Conservation (phyloP, 441 rosid genomes). For the Pelargonium australe region DNA sequence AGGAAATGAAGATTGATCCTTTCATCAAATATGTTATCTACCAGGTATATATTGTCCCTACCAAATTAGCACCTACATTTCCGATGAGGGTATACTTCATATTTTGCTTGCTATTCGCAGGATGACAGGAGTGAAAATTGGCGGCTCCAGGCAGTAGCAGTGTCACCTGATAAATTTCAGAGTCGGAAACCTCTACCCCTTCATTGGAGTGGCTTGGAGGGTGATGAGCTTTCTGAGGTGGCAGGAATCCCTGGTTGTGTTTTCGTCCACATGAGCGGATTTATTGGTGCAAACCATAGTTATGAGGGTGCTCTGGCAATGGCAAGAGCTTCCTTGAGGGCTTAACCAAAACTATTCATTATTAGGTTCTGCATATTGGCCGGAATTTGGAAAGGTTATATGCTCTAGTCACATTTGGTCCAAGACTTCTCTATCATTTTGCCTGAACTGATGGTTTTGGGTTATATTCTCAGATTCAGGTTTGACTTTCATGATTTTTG, state of each 20-base stretch:
- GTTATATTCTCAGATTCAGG: too few relatives aligned
- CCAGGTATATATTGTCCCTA: slow-evolving; percentile 24
- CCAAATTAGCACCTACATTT: not conserved
- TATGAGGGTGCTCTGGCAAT: slow-evolving; percentile 41
- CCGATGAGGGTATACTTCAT: not conserved
- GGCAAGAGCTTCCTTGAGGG: slow-evolving; percentile 37
- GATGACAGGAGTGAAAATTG: slow-evolving; percentile 42
- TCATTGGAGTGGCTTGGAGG: slow-evolving; percentile 45
- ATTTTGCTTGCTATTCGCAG: slow-evolving; percentile 20
- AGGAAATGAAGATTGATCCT: slow-evolving; percentile 43
- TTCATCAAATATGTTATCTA: slow-evolving; percentile 44
- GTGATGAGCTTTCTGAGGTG: slow-evolving; percentile 32
- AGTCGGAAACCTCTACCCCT: slow-evolving; percentile 50
- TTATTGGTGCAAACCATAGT: slow-evolving; percentile 37
- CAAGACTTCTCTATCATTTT: too few relatives aligned
- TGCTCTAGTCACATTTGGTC: too few relatives aligned
- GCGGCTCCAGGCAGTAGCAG: slow-evolving; percentile 45
- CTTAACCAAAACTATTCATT: slow-evolving; percentile 11
- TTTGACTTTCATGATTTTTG: too few relatives aligned
- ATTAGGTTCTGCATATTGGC: too few relatives aligned
- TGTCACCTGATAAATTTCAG: slow-evolving; percentile 37
- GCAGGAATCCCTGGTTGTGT: slow-evolving; percentile 39
- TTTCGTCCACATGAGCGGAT: slow-evolving; percentile 51
- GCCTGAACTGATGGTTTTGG: too few relatives aligned
- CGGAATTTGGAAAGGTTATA: too few relatives aligned